Base-by-base conservation (phyloP, 2,329 filamentous ascomycete genomes). In the Aspergillus chevalieri region DNA sequence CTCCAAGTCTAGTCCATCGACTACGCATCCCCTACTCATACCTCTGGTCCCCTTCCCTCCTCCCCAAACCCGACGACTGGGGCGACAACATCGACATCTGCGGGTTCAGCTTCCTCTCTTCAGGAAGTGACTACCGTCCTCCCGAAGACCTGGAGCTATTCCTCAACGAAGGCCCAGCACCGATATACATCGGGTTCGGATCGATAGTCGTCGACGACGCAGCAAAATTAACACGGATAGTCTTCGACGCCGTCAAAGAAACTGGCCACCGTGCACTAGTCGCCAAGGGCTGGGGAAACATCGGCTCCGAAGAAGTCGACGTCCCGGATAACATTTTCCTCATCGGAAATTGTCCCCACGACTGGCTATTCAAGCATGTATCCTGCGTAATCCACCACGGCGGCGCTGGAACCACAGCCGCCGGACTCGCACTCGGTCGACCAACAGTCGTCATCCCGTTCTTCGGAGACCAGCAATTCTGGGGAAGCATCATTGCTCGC, bases 391-490 rank as follows among this genome's bases (percentile, higher is more conserved):
- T 93, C 4, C 90, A 95, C 62, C 89, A 95, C 55, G 90, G 89
- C 19, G 89, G 90, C 50, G 89, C 89, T 7, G 89, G 89, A 15
- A 95, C 89, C 2, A 94, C 89, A 1, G 89, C 89, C 1, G 87
- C 89, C 1, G 89, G 89, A n/a, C 87, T 95, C 52, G 81, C 85
- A 15, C 81, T 84, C 1, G 89, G 89, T 21, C 84, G 84, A 47
- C 89, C 89, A 2, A 95, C 89, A 0, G 80, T 93, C 2, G 79
- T 95, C 2, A 83, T 95, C 0, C 89, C 89, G 0, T 95, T 95
- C 72, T 95, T 91, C 62, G 87, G 87, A 1, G 87, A 92, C 58
- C 87, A 92, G 65, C 85, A 85, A 0, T 92, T 91, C 61, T 91
- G 87, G 87, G 87, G 87, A 6, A 77, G 83, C 8, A 90, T 91